phyloP scores from a whole-genome alignment of 2,329 filamentous ascomycete genomes.

The Colletotrichum spaethianum region DNA sequence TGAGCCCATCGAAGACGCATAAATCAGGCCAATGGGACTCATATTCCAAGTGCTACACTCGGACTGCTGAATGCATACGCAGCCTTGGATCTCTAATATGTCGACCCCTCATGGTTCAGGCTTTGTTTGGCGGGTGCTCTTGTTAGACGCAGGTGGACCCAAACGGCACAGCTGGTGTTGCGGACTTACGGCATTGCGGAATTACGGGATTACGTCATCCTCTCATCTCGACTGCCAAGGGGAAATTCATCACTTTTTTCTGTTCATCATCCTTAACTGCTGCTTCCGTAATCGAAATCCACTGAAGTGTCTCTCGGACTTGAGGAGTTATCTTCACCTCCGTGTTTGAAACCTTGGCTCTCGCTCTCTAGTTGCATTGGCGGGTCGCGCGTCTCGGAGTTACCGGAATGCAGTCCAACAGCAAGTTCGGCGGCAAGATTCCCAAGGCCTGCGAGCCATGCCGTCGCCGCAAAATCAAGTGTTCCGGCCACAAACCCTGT shows the following conservation, averaged over 20 bases:
- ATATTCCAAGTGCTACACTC: too few species aligned
- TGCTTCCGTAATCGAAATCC: not conserved
- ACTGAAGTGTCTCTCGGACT: constrained; percentile 20
- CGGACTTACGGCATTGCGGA: constrained; percentile 33
- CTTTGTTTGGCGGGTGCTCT: not conserved
- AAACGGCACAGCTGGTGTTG: not conserved
- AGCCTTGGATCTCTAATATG: not conserved
- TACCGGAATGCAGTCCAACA: constrained; percentile 22
- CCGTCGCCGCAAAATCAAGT: constrained; percentile 43
- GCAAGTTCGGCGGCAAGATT: constrained; percentile 40
- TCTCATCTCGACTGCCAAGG: not conserved
- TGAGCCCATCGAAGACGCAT: too few species aligned
- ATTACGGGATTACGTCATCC: constrained; percentile 15
- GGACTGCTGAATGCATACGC: not conserved
- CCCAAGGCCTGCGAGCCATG: constrained; percentile 45
- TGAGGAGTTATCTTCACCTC: constrained; percentile 23
- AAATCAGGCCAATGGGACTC: too few species aligned
- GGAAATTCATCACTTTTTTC: not conserved
- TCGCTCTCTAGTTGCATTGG: not conserved
- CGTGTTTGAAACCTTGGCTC: not conserved
- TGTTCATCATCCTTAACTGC: not conserved
- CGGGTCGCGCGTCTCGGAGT: constrained; percentile 16
- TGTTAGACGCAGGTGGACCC: not conserved
- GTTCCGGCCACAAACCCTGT: constrained; percentile 42
- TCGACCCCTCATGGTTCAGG: not conserved